Conservation (phyloP, 2,329 filamentous ascomycete species). For the Xylaria sp. region DNA sequence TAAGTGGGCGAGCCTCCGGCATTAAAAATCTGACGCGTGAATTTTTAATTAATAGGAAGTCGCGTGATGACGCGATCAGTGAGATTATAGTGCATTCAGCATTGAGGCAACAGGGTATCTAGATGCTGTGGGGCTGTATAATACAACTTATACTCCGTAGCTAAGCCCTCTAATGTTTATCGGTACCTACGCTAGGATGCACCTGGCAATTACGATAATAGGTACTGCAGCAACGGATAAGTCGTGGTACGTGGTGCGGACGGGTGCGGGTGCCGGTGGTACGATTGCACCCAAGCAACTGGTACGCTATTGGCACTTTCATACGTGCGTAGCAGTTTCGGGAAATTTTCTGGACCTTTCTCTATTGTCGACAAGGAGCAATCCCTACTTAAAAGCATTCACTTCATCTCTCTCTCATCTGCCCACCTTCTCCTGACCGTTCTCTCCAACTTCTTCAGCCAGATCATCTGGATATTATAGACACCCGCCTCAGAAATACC, state of each 20-base stretch:
- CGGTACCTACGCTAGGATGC: conserved; percentile 1
- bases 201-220: not conserved
- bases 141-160: not conserved
- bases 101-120: not conserved
- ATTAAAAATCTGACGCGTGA: conserved; percentile 18
- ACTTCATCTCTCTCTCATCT: not conserved
- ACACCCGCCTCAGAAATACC: not conserved
- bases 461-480: not conserved
- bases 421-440: not conserved
- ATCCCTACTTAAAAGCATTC: not conserved
- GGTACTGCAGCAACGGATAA: not conserved
- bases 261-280: conserved; percentile 10
- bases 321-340: not conserved
- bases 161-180: not conserved
- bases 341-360: conserved; percentile 18
- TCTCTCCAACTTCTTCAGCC: too few relatives aligned
- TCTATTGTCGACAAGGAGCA: not conserved
- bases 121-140: conserved; percentile 9
- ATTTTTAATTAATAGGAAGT: conserved; percentile 23
- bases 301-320: conserved; percentile 8
- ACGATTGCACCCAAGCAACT: conserved; percentile 18
- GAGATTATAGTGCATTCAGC: conserved; percentile 11
- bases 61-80: conserved; percentile 20
- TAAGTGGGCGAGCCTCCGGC: not conserved
- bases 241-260: conserved; percentile 8